Conservation (phyloP, 2,329 filamentous ascomycete genomes). For the Meredithiella fracta region DNA sequence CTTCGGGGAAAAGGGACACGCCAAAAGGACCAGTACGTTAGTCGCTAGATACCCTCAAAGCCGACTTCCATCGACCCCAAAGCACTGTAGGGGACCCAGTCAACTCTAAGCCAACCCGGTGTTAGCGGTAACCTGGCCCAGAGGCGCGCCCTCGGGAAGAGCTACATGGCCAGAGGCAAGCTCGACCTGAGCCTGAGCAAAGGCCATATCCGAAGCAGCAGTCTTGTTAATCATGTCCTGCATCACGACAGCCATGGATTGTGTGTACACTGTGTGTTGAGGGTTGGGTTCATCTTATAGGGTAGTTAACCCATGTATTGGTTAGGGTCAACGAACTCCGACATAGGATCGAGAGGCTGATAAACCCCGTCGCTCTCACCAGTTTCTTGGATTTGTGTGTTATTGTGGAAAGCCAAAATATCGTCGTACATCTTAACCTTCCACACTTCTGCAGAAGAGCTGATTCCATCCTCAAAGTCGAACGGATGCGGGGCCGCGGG, state of each 20-base stretch:
- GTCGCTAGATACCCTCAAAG: background rate
- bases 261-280: background rate
- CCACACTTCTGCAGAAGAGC: slow-evolving; percentile 97
- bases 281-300: background rate
- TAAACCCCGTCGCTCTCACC: slow-evolving; percentile 7
- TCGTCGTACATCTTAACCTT: slow-evolving; percentile 95
- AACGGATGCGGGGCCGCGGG: slow-evolving; percentile 94
- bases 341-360: slow-evolving; percentile 5
- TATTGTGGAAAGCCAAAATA: slow-evolving; percentile 96
- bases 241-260: background rate
- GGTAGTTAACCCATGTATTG: slow-evolving; percentile 11
- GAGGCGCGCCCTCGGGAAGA: background rate
- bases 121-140: background rate
- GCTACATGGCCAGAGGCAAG: background rate
- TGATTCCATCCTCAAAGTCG: slow-evolving; percentile 97
- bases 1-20: background rate
- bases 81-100: background rate
- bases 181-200: background rate
- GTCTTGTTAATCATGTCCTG: background rate
- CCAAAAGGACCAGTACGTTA: too few relatives aligned
- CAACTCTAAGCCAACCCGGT: background rate
- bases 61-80: background rate
- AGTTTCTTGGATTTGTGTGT: slow-evolving; percentile 22
- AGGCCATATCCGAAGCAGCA: background rate
- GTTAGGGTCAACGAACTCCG: slow-evolving; percentile 12